These are phyloP conservation scores for Linnemannia elongata DNA, from an alignment of 192 early-diverging fungal species.

Conservation along the genomic window DNA sequence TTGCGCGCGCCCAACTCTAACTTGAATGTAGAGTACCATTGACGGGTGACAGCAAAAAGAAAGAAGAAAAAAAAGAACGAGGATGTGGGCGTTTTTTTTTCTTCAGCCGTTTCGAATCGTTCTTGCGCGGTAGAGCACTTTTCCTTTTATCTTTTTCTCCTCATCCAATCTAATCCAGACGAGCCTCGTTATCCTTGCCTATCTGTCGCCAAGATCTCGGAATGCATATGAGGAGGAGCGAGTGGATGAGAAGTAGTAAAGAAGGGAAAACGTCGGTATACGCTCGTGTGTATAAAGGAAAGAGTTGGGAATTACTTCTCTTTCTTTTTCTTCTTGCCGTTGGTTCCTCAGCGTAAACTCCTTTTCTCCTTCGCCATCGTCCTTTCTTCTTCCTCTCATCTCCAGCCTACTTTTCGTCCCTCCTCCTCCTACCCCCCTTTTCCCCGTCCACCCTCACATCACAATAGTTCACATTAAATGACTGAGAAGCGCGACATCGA, in stretches of 20 bases:
- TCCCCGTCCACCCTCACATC: not conserved
- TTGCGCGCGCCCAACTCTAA: not conserved
- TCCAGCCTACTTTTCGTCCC: not conserved
- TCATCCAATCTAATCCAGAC: not conserved
- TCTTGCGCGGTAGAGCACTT: no score
- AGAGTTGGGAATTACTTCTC: not conserved
- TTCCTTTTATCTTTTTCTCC: no score
- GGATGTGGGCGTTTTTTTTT: not conserved
- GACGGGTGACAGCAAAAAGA: not conserved
- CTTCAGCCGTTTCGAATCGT: no score
- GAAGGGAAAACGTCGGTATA: not conserved
- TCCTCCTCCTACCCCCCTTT: not conserved
- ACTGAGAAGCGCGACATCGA: constrained; percentile 45
- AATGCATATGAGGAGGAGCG: not conserved
- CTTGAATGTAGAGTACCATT: not conserved
- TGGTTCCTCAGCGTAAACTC: constrained; percentile 50
- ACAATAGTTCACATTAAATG: not conserved
- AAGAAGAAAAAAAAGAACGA: no score
- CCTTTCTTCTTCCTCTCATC: not conserved
- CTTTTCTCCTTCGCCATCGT: not conserved
- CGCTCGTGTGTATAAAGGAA: not conserved
- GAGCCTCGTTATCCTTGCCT: not conserved
- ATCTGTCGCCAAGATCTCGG: not conserved
- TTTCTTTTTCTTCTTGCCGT: constrained; percentile 21
- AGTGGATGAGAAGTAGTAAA: not conserved